Conservation (phyloP, 208 protist genomes). For the Trichomonas vaginalis region DNA sequence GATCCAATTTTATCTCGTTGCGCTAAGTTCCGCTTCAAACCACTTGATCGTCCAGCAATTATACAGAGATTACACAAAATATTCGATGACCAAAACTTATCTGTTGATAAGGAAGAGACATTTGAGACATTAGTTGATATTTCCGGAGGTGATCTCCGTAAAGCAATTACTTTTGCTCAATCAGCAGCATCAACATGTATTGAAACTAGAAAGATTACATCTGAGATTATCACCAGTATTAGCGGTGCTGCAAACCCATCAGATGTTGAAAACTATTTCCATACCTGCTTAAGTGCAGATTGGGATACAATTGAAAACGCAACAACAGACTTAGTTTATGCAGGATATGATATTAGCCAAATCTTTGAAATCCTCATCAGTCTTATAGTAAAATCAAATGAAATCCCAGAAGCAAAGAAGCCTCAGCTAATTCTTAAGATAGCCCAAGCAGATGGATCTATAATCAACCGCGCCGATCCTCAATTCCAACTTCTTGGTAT, state of each 20-base stretch:
- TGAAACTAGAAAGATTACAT: neutral
- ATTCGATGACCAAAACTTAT: neutral
- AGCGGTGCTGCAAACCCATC: neutral
- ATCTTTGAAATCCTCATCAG: neutral
- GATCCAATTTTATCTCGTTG: constrained; percentile 94
- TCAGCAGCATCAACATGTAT: neutral
- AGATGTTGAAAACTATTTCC: neutral
- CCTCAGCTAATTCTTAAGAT: neutral
- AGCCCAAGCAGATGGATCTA: neutral
- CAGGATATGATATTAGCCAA: neutral
- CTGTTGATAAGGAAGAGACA: neutral
- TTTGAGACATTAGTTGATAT: neutral
- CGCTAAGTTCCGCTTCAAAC: constrained; percentile 95
- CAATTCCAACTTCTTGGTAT: neutral
- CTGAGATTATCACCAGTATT: neutral
- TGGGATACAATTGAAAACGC: neutral
- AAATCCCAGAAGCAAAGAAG: neutral
- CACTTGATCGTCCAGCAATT: constrained; percentile 44
- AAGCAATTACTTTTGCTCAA: neutral
- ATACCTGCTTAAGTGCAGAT: neutral
- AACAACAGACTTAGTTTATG: neutral
- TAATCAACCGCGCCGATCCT: neutral
- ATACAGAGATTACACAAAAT: neutral
- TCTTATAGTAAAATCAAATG: neutral
- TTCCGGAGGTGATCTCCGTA: neutral